Evolutionary conservation across 306 rosid species (phyloP), one percentile per base, ranked within the genome.

Genomic region (Pueraria montana): DNA sequence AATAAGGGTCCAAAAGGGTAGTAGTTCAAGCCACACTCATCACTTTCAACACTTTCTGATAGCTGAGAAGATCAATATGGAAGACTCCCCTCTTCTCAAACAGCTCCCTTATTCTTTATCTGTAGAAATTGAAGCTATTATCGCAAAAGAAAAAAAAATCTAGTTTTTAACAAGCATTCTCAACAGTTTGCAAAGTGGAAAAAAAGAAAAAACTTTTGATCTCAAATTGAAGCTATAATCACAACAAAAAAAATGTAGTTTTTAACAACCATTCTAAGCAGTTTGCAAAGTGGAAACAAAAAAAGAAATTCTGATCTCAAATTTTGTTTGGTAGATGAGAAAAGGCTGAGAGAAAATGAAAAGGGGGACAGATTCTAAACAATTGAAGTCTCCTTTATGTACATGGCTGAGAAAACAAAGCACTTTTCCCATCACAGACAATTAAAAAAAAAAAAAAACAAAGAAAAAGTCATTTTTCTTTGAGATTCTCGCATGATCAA

Each of bases 1-100:
- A 81, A 84, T 53, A 82, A 85, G 81, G 81, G 78, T 48, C 79
- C 78, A 75, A 38, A 78, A 52, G 74, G 78, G 38, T 69, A 74
- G 16, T 72, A 62, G 8, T 62, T 62, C 74, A 82, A 58, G 79
- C 83, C 86, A 88, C 56, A 72, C 46, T 86, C 90, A 88, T 88
- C 2, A 14, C 70, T 69, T 50, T 34, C 27, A 23, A n/a, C 74
- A 72, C 67, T 72, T 80, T 80, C 16, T 11, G 52, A 32, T 58
- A n/a, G 42, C 67, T 30, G 56, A 73, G 72, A 78, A 27, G 12
- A 78, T 27, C 80, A 55, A 72, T 26, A 72, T 30, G 69, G 30
- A 78, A 72, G 72, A 40, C 43, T 76, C 21, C 53, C 18, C 71
- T 45, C 63, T 42, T 63, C 61, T 59, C 13, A 86, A 82, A 65